Percentiles rank a stretch among this genome's conserved stretches.
phyloP scores from a whole-genome alignment of 2,329 filamentous ascomycete species.

The Delphinella strobiligena region DNA sequence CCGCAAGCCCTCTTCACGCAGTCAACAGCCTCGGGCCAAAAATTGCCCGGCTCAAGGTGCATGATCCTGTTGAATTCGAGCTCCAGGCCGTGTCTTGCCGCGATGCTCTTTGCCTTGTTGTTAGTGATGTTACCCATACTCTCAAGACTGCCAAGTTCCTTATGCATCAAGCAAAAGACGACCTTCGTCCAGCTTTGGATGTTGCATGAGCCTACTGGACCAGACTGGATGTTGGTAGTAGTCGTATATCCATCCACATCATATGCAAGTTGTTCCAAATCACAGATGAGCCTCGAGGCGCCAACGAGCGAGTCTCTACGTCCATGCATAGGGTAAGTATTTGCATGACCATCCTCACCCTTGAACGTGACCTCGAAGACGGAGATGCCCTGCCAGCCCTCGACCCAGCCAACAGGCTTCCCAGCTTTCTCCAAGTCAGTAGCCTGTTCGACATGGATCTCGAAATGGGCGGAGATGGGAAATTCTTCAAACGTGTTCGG shows the following conservation, averaged over 20 bases:
- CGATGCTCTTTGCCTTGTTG: slow-evolving; percentile 11
- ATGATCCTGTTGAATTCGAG: slow-evolving; percentile 12
- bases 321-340: not conserved
- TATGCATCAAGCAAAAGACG: slow-evolving; percentile 19
- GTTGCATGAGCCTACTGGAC: slow-evolving; percentile 16
- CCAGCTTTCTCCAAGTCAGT: slow-evolving; percentile 12
- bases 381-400: slow-evolving; percentile 16
- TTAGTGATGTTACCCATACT: slow-evolving; percentile 15
- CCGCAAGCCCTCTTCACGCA: slow-evolving; percentile 16
- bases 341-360: slow-evolving; percentile 10
- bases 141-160: slow-evolving; percentile 12
- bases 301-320: slow-evolving; percentile 10
- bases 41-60: slow-evolving; percentile 14
- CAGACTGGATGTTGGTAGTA: slow-evolving; percentile 16
- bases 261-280: slow-evolving; percentile 14
- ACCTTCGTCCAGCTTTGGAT: slow-evolving; percentile 18
- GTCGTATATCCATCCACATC: slow-evolving; percentile 16
- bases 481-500: slow-evolving; percentile 14
- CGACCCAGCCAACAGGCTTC: slow-evolving; percentile 15
- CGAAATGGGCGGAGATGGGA: slow-evolving; percentile 17
- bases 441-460: slow-evolving; percentile 17
- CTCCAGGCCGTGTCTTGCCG: slow-evolving; percentile 13
- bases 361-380: slow-evolving; percentile 16
- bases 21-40: slow-evolving; percentile 14
- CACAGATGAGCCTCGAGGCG: slow-evolving; percentile 14